A percentile compares a stretch with the other conserved stretches of the same genome.
These are phyloP conservation scores for Chrysanthemum lavandulifolium DNA, from an alignment of 129 eudicot species.

Conservation along the genomic window DNA sequence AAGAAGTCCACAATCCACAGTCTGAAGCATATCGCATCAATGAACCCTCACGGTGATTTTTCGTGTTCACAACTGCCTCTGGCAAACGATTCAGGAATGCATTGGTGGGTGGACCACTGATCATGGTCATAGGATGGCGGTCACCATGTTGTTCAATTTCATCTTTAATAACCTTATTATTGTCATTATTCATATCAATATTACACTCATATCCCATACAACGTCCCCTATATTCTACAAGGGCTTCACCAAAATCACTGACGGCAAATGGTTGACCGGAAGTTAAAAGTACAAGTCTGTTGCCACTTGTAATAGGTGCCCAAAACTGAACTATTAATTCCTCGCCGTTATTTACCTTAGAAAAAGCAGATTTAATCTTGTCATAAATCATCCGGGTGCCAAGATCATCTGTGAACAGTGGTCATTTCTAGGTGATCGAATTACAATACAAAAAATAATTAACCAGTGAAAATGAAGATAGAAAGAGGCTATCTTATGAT, in stretches of 20 bases:
- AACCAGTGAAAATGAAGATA: background rate
- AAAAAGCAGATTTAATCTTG: too few species aligned
- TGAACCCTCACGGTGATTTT: too few species aligned
- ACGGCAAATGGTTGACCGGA: slow-evolving; percentile 19
- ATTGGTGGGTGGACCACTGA: slow-evolving; percentile 8
- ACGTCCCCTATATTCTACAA: background rate
- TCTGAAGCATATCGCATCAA: too few species aligned
- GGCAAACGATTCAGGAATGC: slow-evolving; percentile 1
- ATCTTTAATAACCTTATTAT: background rate
- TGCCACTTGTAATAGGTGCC: slow-evolving; percentile 19
- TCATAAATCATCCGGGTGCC: too few species aligned
- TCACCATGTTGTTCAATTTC: too few species aligned
- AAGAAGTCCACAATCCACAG: background rate
- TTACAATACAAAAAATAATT: too few species aligned
- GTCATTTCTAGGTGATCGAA: too few species aligned
- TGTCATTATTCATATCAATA: background rate
- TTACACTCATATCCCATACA: background rate
- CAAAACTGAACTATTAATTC: slow-evolving; percentile 9
- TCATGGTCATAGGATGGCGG: too few species aligned
- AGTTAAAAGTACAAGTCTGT: slow-evolving; percentile 14
- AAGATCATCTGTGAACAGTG: too few species aligned
- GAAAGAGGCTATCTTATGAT: too few species aligned
- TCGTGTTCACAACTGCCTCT: background rate
- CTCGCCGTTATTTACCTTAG: too few species aligned
- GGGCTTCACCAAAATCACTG: too few species aligned